Base-by-base conservation (phyloP, 2,329 filamentous ascomycete species). In the Hyphodiscus sp. region DNA sequence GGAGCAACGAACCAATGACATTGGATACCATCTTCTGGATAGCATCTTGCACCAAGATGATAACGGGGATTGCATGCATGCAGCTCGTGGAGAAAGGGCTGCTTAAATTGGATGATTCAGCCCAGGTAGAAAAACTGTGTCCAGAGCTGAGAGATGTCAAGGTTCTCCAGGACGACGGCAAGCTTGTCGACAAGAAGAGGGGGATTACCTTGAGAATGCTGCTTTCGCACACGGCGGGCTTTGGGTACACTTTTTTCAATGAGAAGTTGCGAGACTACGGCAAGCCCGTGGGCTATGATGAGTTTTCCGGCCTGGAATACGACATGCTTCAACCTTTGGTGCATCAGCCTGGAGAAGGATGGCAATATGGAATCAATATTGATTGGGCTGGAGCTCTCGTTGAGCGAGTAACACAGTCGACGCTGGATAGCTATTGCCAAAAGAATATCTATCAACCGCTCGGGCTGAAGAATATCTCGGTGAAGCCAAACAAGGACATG, bases 21-120 rank as follows among this genome's bases (percentile, higher is more conserved):
- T 68, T 81, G 0, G 81, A 87, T 23, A 81, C 71, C 13, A 69
- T 82, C 1, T 87, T 82, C 60, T 81, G 76, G 78, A 74, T 82
- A 11, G 79, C 79, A 0, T 79, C 76, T 0, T 80, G 77, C 62
- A 81, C 79, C 16, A 82, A 82, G 68, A 73, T 81, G 70, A 67
- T 82, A 13, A 69, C 72, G 0, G 77, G 72, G 0, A 65, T 82
- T 15, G 76, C 78, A 0, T 74, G 70, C 46, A 80, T 83, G 78
- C 78, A 82, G 63, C 70, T 81, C 0, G 78, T 81, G 1, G 80
- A 82, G 63, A 67, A 73, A 55, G 77, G 75, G 0, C 58, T 65
- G 15, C 54, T 81, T n/a, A 65, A 58, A 1, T 67, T 82, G 0
- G 79, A 82, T 52, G 75, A 83, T 86, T 77, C 75, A 75, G 0